Conservation (phyloP, 495 filamentous ascomycete genomes). For the Daldinia grandis region DNA sequence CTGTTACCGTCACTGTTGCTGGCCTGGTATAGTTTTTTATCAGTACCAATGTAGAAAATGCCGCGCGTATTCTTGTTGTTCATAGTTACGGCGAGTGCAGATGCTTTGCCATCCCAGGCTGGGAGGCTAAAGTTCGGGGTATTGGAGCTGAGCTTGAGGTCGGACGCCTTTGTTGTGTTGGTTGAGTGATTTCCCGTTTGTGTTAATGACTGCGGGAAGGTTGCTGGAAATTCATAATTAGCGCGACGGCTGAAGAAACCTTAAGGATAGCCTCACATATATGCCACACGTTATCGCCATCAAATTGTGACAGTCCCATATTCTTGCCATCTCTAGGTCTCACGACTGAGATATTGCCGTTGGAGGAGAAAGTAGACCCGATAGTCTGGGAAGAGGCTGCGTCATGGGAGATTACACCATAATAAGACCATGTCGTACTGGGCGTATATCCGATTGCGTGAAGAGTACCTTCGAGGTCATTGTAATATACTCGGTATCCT, state of each 20-base stretch:
- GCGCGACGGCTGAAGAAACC: background rate
- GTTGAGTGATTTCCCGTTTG: conserved; percentile 25
- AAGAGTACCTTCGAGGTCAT: conserved; percentile 36
- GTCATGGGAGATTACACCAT: conserved; percentile 37
- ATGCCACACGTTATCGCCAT: conserved; percentile 37
- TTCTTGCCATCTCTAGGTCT: conserved; percentile 37
- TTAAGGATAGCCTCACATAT: conserved; percentile 31
- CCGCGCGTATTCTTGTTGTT: conserved; percentile 37
- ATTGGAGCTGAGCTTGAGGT: conserved; percentile 19
- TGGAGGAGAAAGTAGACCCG: conserved; percentile 33
- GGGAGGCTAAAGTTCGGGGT: conserved; percentile 21
- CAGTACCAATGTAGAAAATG: conserved; percentile 45
- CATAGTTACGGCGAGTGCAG: conserved; percentile 35
- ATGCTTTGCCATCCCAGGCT: conserved; percentile 37
- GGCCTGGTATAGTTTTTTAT: conserved; percentile 35
- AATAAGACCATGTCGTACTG: conserved; percentile 36
- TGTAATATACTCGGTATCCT: conserved; percentile 45
- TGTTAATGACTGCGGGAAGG: conserved; percentile 38
- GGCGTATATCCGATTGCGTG: conserved; percentile 39
- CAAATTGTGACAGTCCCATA: conserved; percentile 35
- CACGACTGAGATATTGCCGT: conserved; percentile 39
- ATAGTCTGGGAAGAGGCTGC: conserved; percentile 33
- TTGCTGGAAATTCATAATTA: conserved; percentile 23
- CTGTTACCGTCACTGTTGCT: conserved; percentile 21
- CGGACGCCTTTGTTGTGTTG: conserved; percentile 31